Percentiles rank a stretch among this genome's conserved stretches.
Conservation (phyloP, 495 filamentous ascomycete species). For the Recurvomyces mirabilis region DNA sequence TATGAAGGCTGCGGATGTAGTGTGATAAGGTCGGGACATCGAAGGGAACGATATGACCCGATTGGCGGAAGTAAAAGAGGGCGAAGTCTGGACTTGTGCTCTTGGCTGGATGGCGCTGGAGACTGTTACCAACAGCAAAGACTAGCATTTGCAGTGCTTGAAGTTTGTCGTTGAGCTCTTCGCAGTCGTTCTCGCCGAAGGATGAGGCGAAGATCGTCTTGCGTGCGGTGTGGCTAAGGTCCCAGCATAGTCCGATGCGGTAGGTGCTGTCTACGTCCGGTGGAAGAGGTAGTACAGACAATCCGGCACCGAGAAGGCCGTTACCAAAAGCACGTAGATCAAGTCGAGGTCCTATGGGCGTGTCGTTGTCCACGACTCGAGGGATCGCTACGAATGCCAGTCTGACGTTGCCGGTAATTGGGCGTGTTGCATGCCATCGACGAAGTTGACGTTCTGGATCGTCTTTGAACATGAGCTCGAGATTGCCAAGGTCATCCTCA, state of each 20-base stretch:
- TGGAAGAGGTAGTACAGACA: neutral
- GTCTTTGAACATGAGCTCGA: neutral
- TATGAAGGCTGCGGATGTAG: neutral
- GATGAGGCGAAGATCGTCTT: constrained; percentile 1
- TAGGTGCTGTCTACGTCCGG: neutral
- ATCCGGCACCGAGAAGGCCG: neutral
- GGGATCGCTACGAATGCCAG: neutral
- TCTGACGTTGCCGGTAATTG: neutral
- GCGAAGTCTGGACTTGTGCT: neutral
- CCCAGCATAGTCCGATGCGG: neutral
- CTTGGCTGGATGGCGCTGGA: neutral
- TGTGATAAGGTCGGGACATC: neutral
- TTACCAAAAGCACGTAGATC: neutral
- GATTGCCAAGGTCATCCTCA: neutral
- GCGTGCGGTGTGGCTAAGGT: neutral
- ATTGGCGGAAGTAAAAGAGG: constrained; percentile 1
- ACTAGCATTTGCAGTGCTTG: neutral
- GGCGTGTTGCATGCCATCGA: neutral
- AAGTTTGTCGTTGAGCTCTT: neutral
- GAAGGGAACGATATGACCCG: neutral
- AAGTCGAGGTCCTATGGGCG: constrained; percentile 2
- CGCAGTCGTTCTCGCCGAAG: neutral
- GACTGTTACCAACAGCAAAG: neutral
- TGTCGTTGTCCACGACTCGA: neutral
- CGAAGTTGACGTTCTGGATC: neutral